Conservation (phyloP, 257 asterid species). For the Scutellaria galericulata region DNA sequence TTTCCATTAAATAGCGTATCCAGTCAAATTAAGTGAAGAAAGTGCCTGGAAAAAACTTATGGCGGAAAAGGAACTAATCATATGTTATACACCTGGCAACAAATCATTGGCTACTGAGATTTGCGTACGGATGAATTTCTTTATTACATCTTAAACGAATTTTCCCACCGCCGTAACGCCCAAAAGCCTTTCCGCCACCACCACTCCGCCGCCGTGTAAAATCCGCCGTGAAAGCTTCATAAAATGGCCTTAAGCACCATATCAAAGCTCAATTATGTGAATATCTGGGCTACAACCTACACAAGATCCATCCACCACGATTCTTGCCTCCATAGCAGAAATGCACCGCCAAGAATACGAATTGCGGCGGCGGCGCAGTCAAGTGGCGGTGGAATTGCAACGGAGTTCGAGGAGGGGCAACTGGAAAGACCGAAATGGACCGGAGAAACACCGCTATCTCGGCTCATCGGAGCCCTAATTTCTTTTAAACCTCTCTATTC, state of each 20-base stretch:
- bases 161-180: constrained; percentile 28
- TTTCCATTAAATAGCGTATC: not conserved
- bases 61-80: constrained; percentile 14
- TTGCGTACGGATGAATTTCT: constrained; percentile 9
- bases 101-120: constrained; percentile 37
- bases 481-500: constrained; percentile 81
- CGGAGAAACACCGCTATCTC: constrained; percentile 85
- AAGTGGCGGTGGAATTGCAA: constrained; percentile 44
- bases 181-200: constrained; percentile 31
- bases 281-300: constrained; percentile 32
- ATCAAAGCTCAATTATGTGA: constrained; percentile 53
- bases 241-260: constrained; percentile 52
- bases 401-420: constrained; percentile 72
- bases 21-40: not conserved
- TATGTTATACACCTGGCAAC: constrained; percentile 25
- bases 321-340: constrained; percentile 29
- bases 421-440: constrained; percentile 87
- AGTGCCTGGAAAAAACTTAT: not conserved
- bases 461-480: constrained; percentile 78
- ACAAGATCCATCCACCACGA: constrained; percentile 24
- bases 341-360: constrained; percentile 42
- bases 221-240: not conserved
- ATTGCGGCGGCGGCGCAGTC: constrained; percentile 52
- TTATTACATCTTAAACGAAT: not conserved
- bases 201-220: constrained; percentile 28